A percentile compares a stretch with the other conserved stretches of the same genome.
Evolutionary conservation across 1,284 basidiomycete genomes (phyloP).

Genomic region (Leccinum pachyderme): DNA sequence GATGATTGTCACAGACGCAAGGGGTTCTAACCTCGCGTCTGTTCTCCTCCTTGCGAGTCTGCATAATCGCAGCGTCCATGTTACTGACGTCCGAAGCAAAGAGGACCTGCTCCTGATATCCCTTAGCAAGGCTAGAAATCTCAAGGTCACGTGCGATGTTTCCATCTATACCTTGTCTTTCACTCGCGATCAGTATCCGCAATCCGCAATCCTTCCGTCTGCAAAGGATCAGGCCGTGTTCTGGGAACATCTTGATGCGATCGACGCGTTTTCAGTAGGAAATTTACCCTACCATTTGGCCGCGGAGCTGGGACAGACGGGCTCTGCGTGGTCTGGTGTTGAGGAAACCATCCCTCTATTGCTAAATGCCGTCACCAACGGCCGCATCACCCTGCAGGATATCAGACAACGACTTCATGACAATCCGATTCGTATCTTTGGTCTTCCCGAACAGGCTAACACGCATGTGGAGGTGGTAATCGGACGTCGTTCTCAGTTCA

Average conservation of each 20-base stretch:
- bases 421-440: constrained; percentile 92
- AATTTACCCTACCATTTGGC: constrained; percentile 80
- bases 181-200: constrained; percentile 72
- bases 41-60: constrained; percentile 91
- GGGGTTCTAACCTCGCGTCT: constrained; percentile 90
- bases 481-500: constrained; percentile 70
- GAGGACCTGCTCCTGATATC: constrained; percentile 88
- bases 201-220: constrained; percentile 69
- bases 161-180: constrained; percentile 94
- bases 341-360: constrained; percentile 89
- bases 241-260: constrained; percentile 83
- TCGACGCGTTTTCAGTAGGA: constrained; percentile 94
- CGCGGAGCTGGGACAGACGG: constrained; percentile 61
- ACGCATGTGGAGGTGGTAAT: constrained; percentile 94
- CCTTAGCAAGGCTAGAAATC: constrained; percentile 90
- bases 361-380: constrained; percentile 82
- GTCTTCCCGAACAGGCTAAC: constrained; percentile 81
- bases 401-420: constrained; percentile 82
- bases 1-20: constrained; percentile 92
- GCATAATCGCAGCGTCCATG: constrained; percentile 87
- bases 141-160: constrained; percentile 97
- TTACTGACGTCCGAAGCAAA: constrained; percentile 87
- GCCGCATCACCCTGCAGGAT: constrained; percentile 81
- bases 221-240: constrained; percentile 79
- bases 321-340: constrained; percentile 77